Conservation (phyloP, 2,329 filamentous ascomycete species). For the Thermoascus crustaceus region DNA sequence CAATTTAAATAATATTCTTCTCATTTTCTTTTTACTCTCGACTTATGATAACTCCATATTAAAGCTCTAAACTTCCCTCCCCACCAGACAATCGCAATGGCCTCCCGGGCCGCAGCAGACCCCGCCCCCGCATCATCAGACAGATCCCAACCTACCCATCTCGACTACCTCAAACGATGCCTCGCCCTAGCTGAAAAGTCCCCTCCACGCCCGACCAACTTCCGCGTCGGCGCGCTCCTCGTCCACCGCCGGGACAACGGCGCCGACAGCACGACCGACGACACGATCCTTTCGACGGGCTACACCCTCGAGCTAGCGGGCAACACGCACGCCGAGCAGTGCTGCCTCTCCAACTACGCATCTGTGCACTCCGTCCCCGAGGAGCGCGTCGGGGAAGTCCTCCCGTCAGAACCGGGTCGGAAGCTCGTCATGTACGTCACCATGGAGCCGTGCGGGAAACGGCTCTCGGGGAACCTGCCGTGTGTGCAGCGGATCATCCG, state of each 20-base stretch:
- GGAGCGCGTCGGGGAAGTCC: slow-evolving; percentile 34
- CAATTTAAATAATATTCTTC: neutral
- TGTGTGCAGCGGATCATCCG: slow-evolving; percentile 68
- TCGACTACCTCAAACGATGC: slow-evolving; percentile 58
- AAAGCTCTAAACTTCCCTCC: neutral
- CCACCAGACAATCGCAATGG: slow-evolving; percentile 5
- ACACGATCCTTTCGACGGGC: slow-evolving; percentile 64
- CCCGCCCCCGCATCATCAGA: slow-evolving; percentile 9
- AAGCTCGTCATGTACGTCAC: slow-evolving; percentile 73
- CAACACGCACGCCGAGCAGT: slow-evolving; percentile 96
- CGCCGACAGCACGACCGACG: slow-evolving; percentile 15
- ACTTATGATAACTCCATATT: slow-evolving; percentile 1
- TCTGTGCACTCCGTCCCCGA: slow-evolving; percentile 26
- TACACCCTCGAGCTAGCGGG: slow-evolving; percentile 86
- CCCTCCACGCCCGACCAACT: slow-evolving; percentile 82
- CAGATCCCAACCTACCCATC: slow-evolving; percentile 28
- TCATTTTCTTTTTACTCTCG: slow-evolving; percentile 2
- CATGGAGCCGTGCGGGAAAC: slow-evolving; percentile 54
- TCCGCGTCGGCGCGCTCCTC: slow-evolving; percentile 87
- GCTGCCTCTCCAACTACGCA: slow-evolving; percentile 65
- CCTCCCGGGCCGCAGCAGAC: slow-evolving; percentile 6
- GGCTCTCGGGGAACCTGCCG: slow-evolving; percentile 39
- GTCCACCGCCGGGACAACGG: slow-evolving; percentile 37
- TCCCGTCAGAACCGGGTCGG: slow-evolving; percentile 30
- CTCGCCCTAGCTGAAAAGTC: slow-evolving; percentile 70